phyloP scores from a whole-genome alignment of 345 rosid species.

The Boechera retrofracta region DNA sequence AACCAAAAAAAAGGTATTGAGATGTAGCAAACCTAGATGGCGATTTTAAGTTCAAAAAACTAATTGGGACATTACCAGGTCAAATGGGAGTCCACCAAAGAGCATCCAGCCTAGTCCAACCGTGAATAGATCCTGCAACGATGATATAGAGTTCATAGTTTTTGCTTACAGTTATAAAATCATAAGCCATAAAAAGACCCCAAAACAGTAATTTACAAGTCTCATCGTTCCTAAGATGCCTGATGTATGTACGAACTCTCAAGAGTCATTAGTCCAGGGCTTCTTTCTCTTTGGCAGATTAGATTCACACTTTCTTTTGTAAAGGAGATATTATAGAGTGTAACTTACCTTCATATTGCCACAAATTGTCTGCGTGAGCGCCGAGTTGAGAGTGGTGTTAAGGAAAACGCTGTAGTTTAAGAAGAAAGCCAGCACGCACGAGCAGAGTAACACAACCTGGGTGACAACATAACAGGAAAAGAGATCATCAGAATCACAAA shows the following conservation, averaged over 20 bases:
- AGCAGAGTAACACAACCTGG: slow-evolving; percentile 79
- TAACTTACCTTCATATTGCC: slow-evolving; percentile 91
- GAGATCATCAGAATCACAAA: slow-evolving; percentile 19
- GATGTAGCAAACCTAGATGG: slow-evolving; percentile 19
- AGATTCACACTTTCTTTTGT: not conserved
- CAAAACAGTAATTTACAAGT: slow-evolving; percentile 2
- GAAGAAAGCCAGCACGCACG: slow-evolving; percentile 92
- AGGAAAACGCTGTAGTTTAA: slow-evolving; percentile 92
- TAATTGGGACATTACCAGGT: slow-evolving; percentile 57
- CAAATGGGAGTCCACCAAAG: slow-evolving; percentile 98
- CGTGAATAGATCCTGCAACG: slow-evolving; percentile 84
- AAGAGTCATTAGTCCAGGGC: not conserved
- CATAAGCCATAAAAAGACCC: not conserved
- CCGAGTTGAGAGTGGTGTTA: slow-evolving; percentile 97
- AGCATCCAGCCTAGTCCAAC: slow-evolving; percentile 89
- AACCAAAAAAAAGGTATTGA: not conserved
- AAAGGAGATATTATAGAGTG: not conserved
- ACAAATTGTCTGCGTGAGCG: slow-evolving; percentile 92
- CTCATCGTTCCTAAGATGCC: slow-evolving; percentile 14
- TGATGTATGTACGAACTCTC: not conserved
- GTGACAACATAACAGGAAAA: slow-evolving; percentile 22
- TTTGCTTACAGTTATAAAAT: not conserved
- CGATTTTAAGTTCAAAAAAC: not conserved
- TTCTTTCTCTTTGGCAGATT: slow-evolving; percentile 13
- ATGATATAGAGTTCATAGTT: slow-evolving; percentile 1